Evolutionary conservation across 1,139 yeast genomes (phyloP).

Genomic region (Debaryomycetaceae sp.): DNA sequence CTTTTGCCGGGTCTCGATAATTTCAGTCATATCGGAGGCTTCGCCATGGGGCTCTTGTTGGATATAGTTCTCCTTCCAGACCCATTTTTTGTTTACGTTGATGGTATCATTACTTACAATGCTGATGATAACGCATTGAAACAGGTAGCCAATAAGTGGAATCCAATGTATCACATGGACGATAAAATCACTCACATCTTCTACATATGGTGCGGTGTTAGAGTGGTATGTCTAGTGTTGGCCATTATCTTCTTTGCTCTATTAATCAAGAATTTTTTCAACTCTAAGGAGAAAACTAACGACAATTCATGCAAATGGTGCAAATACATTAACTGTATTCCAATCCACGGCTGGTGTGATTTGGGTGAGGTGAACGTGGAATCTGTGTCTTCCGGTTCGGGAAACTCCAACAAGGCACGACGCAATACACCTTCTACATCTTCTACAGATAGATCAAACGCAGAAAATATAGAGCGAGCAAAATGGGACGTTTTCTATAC

Average conservation of each 20-base stretch:
- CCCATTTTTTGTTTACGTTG: constrained; percentile 49
- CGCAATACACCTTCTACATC: background rate
- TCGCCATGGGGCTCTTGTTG: constrained; percentile 56
- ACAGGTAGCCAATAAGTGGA: constrained; percentile 45
- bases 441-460: background rate
- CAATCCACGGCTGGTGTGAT: constrained; percentile 74
- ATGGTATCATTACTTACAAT: constrained; percentile 41
- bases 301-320: constrained; percentile 58
- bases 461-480: background rate
- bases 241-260: constrained; percentile 51
- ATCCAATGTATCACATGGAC: constrained; percentile 32
- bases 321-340: constrained; percentile 68
- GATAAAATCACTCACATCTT: constrained; percentile 35
- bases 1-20: constrained; percentile 73
- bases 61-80: constrained; percentile 56
- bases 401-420: background rate
- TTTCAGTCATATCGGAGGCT: constrained; percentile 77
- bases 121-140: constrained; percentile 34
- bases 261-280: constrained; percentile 47
- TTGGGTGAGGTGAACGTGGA: constrained; percentile 46
- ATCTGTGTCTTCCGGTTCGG: constrained; percentile 5
- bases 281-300: constrained; percentile 36
- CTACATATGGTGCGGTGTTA: constrained; percentile 48
- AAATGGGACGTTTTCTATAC: background rate
- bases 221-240: constrained; percentile 46